A percentile compares a stretch with the other conserved stretches of the same genome.
Conservation (phyloP, 2,329 filamentous ascomycete species). For the Lecanoromycetidae sp. region DNA sequence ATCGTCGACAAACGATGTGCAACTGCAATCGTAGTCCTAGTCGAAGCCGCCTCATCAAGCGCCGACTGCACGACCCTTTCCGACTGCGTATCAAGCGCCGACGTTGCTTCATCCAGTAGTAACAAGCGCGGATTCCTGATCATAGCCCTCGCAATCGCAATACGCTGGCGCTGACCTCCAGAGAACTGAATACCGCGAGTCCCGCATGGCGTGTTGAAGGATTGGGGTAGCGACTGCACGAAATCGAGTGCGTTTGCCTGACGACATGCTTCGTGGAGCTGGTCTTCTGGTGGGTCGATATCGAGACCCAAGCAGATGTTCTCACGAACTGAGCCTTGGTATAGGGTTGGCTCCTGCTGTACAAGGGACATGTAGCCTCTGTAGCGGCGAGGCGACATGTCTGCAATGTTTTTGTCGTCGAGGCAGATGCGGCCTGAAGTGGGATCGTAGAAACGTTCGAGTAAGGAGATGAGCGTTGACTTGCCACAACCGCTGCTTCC, state of each 20-base stretch:
- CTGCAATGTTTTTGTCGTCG: constrained; percentile 48
- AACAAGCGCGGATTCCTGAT: constrained; percentile 30
- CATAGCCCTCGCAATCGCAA: constrained; percentile 33
- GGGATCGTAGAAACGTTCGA: constrained; percentile 58
- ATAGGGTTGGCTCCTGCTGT: constrained; percentile 62
- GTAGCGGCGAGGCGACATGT: constrained; percentile 50
- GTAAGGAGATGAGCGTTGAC: constrained; percentile 53
- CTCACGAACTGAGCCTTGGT: constrained; percentile 56
- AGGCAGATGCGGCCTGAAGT: constrained; percentile 52
- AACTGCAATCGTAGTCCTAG: constrained; percentile 26
- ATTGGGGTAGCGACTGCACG: constrained; percentile 37
- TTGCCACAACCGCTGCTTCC: constrained; percentile 49
- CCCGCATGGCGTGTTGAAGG: constrained; percentile 26
- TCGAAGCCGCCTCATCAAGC: constrained; percentile 22
- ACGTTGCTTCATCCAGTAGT: constrained; percentile 34
- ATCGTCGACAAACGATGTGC: constrained; percentile 31
- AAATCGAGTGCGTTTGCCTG: constrained; percentile 30
- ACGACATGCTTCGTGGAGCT: constrained; percentile 26
- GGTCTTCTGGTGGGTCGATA: constrained; percentile 21
- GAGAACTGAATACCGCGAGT: constrained; percentile 27
- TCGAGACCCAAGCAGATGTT: constrained; percentile 51
- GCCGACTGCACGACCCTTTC: constrained; percentile 26
- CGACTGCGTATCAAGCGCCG: constrained; percentile 29
- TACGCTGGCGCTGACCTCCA: constrained; percentile 33
- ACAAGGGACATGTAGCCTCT: constrained; percentile 57